phyloP scores from a whole-genome alignment of 2,329 filamentous ascomycete genomes.

The Hansfordia pulvinata region DNA sequence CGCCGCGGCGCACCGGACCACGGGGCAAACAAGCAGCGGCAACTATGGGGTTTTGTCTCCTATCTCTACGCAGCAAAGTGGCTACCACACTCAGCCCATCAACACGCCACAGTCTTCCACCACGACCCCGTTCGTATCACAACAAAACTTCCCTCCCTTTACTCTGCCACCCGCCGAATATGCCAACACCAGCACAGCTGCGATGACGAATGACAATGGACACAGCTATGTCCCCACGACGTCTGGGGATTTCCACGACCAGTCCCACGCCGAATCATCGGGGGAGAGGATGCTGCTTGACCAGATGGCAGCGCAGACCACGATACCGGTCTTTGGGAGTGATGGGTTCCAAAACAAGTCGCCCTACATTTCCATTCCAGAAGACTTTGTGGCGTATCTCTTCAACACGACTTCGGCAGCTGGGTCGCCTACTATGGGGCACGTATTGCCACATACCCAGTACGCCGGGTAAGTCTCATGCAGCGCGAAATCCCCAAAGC shows the following conservation, averaged over 20 bases:
- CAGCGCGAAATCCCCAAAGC: too few relatives aligned
- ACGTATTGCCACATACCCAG: conserved; percentile 29
- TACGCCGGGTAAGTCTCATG: conserved; percentile 32
- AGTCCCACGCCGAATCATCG: conserved; percentile 24
- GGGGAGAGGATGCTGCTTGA: conserved; percentile 47
- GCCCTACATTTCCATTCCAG: conserved; percentile 69
- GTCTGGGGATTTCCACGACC: conserved; percentile 31
- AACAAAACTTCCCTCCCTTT: conserved; percentile 50
- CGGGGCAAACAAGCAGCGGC: conserved; percentile 30
- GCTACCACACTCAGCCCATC: conserved; percentile 30
- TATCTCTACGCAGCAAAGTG: conserved; percentile 30
- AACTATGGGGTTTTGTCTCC: conserved; percentile 40
- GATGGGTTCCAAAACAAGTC: conserved; percentile 71
- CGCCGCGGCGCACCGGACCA: conserved; percentile 26
- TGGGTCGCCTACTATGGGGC: conserved; percentile 35
- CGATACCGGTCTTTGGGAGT: conserved; percentile 76
- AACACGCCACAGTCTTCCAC: conserved; percentile 29
- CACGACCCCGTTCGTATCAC: conserved; percentile 35
- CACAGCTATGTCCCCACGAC: conserved; percentile 23
- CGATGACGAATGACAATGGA: conserved; percentile 19
- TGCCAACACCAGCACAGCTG: conserved; percentile 22
- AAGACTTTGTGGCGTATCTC: conserved; percentile 76
- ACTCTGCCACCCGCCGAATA: conserved; percentile 49
- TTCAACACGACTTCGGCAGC: conserved; percentile 57
- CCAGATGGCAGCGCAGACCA: conserved; percentile 48